These are phyloP conservation scores for Rozella allomycis DNA, from an alignment of 371 early-diverging fungal genomes.

Conservation along the genomic window DNA sequence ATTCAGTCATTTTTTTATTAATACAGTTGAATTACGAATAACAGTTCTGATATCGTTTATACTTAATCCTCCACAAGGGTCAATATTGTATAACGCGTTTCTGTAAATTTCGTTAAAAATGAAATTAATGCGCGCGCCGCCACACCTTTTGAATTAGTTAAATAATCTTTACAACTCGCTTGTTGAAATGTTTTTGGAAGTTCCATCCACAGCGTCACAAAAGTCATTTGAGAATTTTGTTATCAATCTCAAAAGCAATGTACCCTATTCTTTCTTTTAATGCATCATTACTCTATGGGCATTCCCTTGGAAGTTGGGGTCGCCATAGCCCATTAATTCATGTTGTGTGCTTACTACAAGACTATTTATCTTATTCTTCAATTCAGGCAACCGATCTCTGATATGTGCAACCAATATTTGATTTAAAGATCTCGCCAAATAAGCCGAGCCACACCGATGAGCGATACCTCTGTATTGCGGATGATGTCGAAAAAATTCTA, in stretches of 20 bases:
- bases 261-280: slow-evolving; percentile 17
- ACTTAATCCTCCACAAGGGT: slow-evolving; percentile 36
- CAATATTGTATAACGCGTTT: slow-evolving; percentile 45
- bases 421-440: slow-evolving; percentile 54
- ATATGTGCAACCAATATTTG: slow-evolving; percentile 55
- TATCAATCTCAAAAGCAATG: slow-evolving; percentile 46
- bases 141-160: too few relatives aligned
- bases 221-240: slow-evolving; percentile 61
- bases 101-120: slow-evolving; percentile 70
- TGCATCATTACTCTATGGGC: slow-evolving; percentile 25
- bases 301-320: slow-evolving; percentile 27
- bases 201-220: slow-evolving; percentile 55
- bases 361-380: slow-evolving; percentile 52
- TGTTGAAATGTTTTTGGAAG: slow-evolving; percentile 12
- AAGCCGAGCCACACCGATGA: slow-evolving; percentile 58
- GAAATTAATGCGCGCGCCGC: slow-evolving; percentile 73
- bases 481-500: slow-evolving; percentile 52
- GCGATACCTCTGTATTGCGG: slow-evolving; percentile 57
- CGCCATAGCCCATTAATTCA: slow-evolving; percentile 50
- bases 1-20: slow-evolving; percentile 2
- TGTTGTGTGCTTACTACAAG: slow-evolving; percentile 54
- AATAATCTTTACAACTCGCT: not conserved
- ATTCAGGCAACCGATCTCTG: slow-evolving; percentile 51
- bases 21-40: slow-evolving; percentile 72
- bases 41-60: slow-evolving; percentile 65